Percentiles rank a stretch among this genome's conserved stretches.
Evolutionary conservation across 2,329 filamentous ascomycete genomes (phyloP).

Genomic region (Monosporascus sp.): DNA sequence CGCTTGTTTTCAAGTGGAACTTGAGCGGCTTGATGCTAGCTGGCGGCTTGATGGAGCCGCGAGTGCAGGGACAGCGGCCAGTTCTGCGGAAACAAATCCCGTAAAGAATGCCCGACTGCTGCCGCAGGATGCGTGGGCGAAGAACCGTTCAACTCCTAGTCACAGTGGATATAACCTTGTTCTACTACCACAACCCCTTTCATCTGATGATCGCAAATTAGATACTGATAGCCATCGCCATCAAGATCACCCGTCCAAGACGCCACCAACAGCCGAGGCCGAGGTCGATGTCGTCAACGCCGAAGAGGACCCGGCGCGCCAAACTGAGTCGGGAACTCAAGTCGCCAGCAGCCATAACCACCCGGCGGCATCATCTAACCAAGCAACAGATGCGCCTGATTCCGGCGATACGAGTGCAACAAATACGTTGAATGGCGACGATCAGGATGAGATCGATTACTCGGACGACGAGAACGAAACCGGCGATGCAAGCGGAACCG

Average conservation of each 20-base stretch:
- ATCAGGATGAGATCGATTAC: slow-evolving; percentile 30
- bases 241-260: slow-evolving; percentile 16
- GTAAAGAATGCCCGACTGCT: background rate
- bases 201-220: slow-evolving; percentile 1
- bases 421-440: slow-evolving; percentile 25
- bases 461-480: slow-evolving; percentile 28
- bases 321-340: slow-evolving; percentile 2
- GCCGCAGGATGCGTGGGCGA: background rate
- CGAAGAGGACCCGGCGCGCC: slow-evolving; percentile 1
- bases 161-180: background rate
- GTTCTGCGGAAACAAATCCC: background rate
- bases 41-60: slow-evolving; percentile 3
- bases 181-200: background rate
- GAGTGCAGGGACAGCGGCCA: background rate
- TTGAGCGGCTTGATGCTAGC: slow-evolving; percentile 7
- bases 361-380: slow-evolving; percentile 6
- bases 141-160: background rate
- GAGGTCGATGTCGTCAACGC: slow-evolving; percentile 3
- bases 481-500: slow-evolving; percentile 10
- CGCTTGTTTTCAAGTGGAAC: slow-evolving; percentile 9
- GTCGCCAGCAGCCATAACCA: slow-evolving; percentile 8
- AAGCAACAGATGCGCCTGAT: slow-evolving; percentile 23
- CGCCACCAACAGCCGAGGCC: slow-evolving; percentile 4
- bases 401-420: slow-evolving; percentile 31
- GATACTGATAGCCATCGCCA: slow-evolving; percentile 12